A percentile compares a stretch with the other conserved stretches of the same genome.
These are phyloP conservation scores for Ustilago nuda DNA, from an alignment of 1,284 basidiomycete species.

Conservation along the genomic window DNA sequence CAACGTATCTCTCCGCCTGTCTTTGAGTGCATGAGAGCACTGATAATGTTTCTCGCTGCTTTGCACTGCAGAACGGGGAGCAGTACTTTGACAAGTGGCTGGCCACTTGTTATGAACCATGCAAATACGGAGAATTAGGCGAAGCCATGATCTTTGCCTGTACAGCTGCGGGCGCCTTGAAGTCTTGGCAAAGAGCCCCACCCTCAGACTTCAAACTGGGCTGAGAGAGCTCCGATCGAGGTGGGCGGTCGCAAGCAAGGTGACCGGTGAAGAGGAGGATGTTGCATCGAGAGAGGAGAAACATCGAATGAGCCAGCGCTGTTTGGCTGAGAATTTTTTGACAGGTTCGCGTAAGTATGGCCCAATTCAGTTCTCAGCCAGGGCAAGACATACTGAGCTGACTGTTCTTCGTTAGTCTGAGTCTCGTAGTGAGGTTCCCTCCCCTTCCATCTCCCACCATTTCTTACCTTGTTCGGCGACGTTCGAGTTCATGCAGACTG, in stretches of 20 bases:
- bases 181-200: constrained; percentile 6
- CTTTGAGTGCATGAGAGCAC: neutral
- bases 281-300: neutral
- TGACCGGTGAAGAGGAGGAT: constrained; percentile 1
- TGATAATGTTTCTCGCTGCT: neutral
- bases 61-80: neutral
- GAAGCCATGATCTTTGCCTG: constrained; percentile 1
- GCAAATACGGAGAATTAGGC: neutral
- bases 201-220: neutral
- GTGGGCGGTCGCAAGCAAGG: neutral
- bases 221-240: neutral
- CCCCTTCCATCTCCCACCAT: too few species aligned
- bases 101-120: too few species aligned
- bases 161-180: constrained; percentile 5
- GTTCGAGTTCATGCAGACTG: neutral
- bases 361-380: too few species aligned
- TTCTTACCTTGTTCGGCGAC: neutral
- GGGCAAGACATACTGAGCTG: too few species aligned
- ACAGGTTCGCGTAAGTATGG: neutral
- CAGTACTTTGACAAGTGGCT: too few species aligned
- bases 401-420: too few species aligned
- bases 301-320: neutral
- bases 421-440: too few species aligned
- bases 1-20: neutral
- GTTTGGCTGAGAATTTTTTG: neutral